These are phyloP conservation scores for Rugiboletus extremiorientalis DNA, from an alignment of 1,284 basidiomycete genomes.

Conservation along the genomic window DNA sequence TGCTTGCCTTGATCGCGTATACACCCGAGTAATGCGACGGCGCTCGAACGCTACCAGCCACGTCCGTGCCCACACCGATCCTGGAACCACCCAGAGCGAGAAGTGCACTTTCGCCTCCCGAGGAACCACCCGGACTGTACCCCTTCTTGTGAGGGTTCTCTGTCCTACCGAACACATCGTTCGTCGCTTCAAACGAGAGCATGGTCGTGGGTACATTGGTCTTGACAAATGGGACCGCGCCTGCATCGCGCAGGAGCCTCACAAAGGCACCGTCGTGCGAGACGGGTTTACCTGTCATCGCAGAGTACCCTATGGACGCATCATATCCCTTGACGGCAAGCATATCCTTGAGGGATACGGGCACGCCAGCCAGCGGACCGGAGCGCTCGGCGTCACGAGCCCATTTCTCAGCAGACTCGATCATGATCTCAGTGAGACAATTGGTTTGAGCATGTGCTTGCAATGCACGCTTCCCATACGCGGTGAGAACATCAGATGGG, in stretches of 20 bases:
- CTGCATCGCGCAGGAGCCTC: slow-evolving; percentile 43
- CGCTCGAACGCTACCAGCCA: slow-evolving; percentile 50
- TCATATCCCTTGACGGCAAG: slow-evolving; percentile 46
- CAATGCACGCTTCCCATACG: slow-evolving; percentile 34
- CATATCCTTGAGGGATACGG: slow-evolving; percentile 34
- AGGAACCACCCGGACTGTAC: slow-evolving; percentile 46
- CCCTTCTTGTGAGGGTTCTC: slow-evolving; percentile 45
- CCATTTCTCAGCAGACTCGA: too few species aligned
- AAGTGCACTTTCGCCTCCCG: slow-evolving; percentile 50
- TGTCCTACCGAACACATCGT: slow-evolving; percentile 52
- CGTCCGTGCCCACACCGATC: slow-evolving; percentile 51
- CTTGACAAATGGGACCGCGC: slow-evolving; percentile 54
- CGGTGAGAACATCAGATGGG: slow-evolving; percentile 25
- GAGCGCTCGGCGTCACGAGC: not conserved
- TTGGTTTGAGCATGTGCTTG: slow-evolving; percentile 35
- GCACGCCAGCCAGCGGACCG: slow-evolving; percentile 32
- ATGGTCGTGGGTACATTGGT: slow-evolving; percentile 52
- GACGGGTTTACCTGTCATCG: slow-evolving; percentile 39
- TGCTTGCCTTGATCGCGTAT: too few species aligned
- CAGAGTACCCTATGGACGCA: slow-evolving; percentile 51
- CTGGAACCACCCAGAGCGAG: slow-evolving; percentile 44
- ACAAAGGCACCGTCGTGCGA: slow-evolving; percentile 41
- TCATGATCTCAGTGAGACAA: slow-evolving; percentile 28
- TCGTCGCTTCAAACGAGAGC: slow-evolving; percentile 53
- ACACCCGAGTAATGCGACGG: slow-evolving; percentile 55